Percentiles rank a stretch among this genome's conserved stretches.
Evolutionary conservation across 345 rosid species (phyloP).

Genomic region (Camelina neglecta): DNA sequence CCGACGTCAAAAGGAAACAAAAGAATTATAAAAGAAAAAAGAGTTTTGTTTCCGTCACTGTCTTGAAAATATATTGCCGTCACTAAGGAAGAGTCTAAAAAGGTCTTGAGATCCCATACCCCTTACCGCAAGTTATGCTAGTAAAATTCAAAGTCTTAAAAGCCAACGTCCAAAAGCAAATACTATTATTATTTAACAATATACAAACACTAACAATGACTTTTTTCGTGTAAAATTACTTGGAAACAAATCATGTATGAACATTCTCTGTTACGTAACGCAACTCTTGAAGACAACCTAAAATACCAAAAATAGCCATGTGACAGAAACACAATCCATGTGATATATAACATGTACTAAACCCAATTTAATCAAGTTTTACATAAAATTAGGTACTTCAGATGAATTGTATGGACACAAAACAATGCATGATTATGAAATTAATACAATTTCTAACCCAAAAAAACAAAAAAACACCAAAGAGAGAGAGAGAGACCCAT

Average conservation of each 20-base stretch:
- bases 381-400: background rate
- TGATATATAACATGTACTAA: background rate
- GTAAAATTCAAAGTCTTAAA: conserved; percentile 39
- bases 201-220: background rate
- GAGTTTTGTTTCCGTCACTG: background rate
- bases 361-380: background rate
- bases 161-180: conserved; percentile 22
- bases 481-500: background rate
- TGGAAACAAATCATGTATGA: background rate
- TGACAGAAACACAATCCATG: conserved; percentile 17
- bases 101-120: conserved; percentile 39
- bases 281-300: conserved; percentile 22
- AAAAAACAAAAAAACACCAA: background rate
- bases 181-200: background rate
- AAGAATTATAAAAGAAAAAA: background rate
- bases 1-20: conserved; percentile 7
- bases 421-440: background rate
- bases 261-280: background rate
- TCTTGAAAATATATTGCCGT: conserved; percentile 27
- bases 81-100: conserved; percentile 40
- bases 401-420: background rate
- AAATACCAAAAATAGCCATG: background rate
- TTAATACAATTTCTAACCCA: background rate
- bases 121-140: conserved; percentile 36
- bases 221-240: background rate